Percentiles rank a stretch among this genome's conserved stretches.
These are phyloP conservation scores for Trichoderma afroharzianum DNA, from an alignment of 2,329 filamentous ascomycete species.

Conservation along the genomic window DNA sequence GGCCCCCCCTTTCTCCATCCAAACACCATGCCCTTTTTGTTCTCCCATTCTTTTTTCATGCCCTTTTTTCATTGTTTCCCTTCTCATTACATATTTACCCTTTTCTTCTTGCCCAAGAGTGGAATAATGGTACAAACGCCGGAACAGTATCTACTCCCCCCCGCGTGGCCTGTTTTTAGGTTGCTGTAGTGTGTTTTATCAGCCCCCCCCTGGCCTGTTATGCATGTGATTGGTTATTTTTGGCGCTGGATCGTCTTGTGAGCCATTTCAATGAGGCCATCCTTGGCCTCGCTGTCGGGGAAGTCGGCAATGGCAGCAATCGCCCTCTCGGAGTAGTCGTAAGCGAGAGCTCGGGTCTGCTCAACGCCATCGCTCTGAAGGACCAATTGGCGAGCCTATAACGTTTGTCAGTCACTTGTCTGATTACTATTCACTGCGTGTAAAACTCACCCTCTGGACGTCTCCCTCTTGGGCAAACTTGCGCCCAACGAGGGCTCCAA, in stretches of 20 bases:
- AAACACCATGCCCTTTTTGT: not conserved
- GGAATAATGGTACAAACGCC: slow-evolving; percentile 15
- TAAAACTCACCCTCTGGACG: slow-evolving; percentile 67
- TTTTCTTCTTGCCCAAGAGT: not conserved
- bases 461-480: slow-evolving; percentile 85
- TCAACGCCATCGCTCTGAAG: slow-evolving; percentile 81
- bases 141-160: not conserved
- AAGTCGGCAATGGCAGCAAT: slow-evolving; percentile 79
- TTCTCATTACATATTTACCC: not conserved
- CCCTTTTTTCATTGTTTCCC: not conserved
- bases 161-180: not conserved
- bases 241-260: slow-evolving; percentile 83
- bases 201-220: not conserved
- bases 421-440: not conserved
- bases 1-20: not conserved
- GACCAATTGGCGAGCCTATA: slow-evolving; percentile 81
- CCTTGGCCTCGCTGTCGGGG: slow-evolving; percentile 92
- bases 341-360: slow-evolving; percentile 83
- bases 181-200: not conserved
- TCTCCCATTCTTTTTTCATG: not conserved
- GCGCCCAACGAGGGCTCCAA: slow-evolving; percentile 84
- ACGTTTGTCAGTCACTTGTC: not conserved
- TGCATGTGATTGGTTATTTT: slow-evolving; percentile 56
- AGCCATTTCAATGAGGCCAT: slow-evolving; percentile 89
- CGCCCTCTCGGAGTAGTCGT: slow-evolving; percentile 86